Evolutionary conservation across 306 rosid genomes (phyloP), one percentile per base, ranked within the genome.

Genomic region (Corylus americana): DNA sequence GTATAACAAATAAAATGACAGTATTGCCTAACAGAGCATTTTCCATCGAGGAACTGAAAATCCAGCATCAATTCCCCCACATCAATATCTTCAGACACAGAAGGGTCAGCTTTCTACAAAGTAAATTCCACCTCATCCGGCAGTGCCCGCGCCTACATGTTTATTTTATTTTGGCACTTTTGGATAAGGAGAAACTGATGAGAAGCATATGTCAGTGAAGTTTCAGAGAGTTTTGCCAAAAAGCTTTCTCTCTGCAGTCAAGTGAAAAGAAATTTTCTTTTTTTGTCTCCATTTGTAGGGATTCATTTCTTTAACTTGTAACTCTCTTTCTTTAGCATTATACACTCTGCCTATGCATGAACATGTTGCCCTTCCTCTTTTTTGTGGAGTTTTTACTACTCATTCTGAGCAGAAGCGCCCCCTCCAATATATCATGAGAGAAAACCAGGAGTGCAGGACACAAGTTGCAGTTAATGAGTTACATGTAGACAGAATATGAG

Each of bases 61-160:
- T 62, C 47, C 17, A 67, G 50, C 71, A 67, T 62, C 69, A 11
- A 62, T 67, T 42, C 29, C 51, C 70, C 16, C 72, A 39, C 72
- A 67, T 67, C 72, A 39, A 8, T 10, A 42, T 42, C 72, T 67
- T 67, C 72, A 18, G 14, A 67, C 20, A 39, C 11, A 8, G 51
- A 67, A 42, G 72, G 72, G 27, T 67, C 72, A 17, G 31, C 50
- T 10, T 42, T 39, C 16, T 42, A 42, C 42, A 39, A 17, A 67
- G 7, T 31, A 42, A 39, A 67, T 18, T 9, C 72, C 49, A 67
- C 25, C 72, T 10, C 10, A 8, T 8, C n/a, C 12, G 12, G 72
- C 51, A 67, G 50, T 67, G 72, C 50, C 27, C 7, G 39, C 18
- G 25, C 72, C 16, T 42, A 67, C 29, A 67, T 18, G 16, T 44